A percentile compares a stretch with the other conserved stretches of the same genome.
Evolutionary conservation across 768 basidiomycete species (phyloP).

Genomic region (Tricholoma sp.): DNA sequence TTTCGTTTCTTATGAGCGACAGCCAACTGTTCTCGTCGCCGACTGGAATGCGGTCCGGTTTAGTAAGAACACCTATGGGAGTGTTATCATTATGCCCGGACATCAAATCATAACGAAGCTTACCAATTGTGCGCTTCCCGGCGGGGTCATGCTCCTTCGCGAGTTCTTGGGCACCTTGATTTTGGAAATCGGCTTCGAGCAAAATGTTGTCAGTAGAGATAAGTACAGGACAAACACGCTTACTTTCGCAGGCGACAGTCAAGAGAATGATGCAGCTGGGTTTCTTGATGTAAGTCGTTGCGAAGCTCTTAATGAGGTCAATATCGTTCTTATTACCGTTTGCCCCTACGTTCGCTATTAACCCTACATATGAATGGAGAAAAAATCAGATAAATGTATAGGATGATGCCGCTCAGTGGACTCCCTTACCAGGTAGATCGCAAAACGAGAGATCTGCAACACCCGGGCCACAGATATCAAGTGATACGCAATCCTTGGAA

Average conservation of each 20-base stretch:
- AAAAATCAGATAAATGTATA: background rate
- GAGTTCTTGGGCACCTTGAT: slow-evolving; percentile 66
- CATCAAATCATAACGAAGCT: slow-evolving; percentile 1
- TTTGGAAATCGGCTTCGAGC: slow-evolving; percentile 68
- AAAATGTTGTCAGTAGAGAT: background rate
- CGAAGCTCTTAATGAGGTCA: slow-evolving; percentile 53
- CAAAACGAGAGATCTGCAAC: slow-evolving; percentile 63
- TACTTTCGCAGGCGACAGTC: slow-evolving; percentile 63
- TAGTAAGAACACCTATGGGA: slow-evolving; percentile 63
- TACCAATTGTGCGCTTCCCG: slow-evolving; percentile 69
- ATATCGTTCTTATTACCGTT: slow-evolving; percentile 53
- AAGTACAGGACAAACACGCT: slow-evolving; percentile 12
- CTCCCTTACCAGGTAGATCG: slow-evolving; percentile 48
- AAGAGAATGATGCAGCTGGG: slow-evolving; percentile 51
- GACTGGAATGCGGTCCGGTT: slow-evolving; percentile 60
- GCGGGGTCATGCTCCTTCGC: slow-evolving; percentile 56
- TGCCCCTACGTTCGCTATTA: slow-evolving; percentile 52
- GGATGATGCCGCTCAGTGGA: background rate
- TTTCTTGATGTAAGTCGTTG: slow-evolving; percentile 52
- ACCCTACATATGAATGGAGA: slow-evolving; percentile 28
- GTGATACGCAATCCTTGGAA: slow-evolving; percentile 50
- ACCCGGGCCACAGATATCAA: slow-evolving; percentile 54
- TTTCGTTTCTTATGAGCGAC: slow-evolving; percentile 49
- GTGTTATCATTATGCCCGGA: background rate
- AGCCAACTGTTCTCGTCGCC: slow-evolving; percentile 58